phyloP scores from a whole-genome alignment of 208 protist species.

The Phytomonas francai region DNA sequence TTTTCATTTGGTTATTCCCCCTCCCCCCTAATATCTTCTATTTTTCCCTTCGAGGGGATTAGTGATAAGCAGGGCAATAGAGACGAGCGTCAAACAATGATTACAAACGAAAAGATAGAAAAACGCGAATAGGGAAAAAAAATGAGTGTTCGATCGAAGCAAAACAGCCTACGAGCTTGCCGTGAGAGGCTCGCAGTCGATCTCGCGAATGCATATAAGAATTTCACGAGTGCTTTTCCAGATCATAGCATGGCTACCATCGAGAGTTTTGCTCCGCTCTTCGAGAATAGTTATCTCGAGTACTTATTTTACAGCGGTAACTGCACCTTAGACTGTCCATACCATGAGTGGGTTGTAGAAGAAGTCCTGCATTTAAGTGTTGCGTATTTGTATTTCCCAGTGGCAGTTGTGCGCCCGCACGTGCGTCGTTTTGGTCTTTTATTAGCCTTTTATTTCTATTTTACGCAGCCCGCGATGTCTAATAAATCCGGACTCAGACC shows the following conservation, averaged over 20 bases:
- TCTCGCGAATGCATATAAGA: slow-evolving; percentile 39
- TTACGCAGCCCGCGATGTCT: slow-evolving; percentile 38
- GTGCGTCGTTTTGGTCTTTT: slow-evolving; percentile 58
- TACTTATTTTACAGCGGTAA: slow-evolving; percentile 68
- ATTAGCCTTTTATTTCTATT: slow-evolving; percentile 44
- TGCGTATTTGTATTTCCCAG: slow-evolving; percentile 52
- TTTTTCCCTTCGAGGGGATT: too few species aligned
- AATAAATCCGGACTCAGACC: background rate
- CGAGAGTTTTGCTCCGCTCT: slow-evolving; percentile 40
- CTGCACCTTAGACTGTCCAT: slow-evolving; percentile 32
- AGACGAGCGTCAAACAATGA: background rate
- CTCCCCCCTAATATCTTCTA: background rate
- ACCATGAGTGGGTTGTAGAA: slow-evolving; percentile 27
- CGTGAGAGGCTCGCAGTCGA: slow-evolving; percentile 24
- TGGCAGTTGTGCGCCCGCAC: slow-evolving; percentile 20
- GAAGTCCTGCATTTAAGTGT: slow-evolving; percentile 55
- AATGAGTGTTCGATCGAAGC: background rate
- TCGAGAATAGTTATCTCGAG: slow-evolving; percentile 39
- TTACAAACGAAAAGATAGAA: background rate
- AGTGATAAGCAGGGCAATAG: too few species aligned
- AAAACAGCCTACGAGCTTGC: background rate
- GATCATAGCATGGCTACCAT: slow-evolving; percentile 19
- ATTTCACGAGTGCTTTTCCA: slow-evolving; percentile 22
- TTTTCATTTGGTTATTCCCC: background rate
- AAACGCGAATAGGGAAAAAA: background rate